These are phyloP conservation scores for Candida taoyuanica DNA, from an alignment of 805 yeast species.

Conservation along the genomic window DNA sequence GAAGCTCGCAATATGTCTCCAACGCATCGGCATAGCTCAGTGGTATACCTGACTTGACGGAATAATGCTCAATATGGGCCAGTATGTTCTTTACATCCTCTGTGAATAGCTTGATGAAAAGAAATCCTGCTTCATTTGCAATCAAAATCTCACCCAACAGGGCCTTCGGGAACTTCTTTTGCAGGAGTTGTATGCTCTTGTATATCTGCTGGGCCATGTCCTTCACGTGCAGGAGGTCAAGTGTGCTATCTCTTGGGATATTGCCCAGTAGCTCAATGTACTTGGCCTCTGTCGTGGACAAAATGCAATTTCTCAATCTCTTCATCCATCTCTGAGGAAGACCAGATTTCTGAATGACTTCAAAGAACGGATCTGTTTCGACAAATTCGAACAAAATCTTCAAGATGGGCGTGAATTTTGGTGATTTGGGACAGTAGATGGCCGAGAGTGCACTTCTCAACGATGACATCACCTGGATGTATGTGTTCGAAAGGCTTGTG, in stretches of 20 bases:
- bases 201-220: conserved; percentile 53
- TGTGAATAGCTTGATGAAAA: conserved; percentile 48
- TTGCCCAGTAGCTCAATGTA: conserved; percentile 39
- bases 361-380: conserved; percentile 42
- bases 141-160: conserved; percentile 56
- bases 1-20: conserved; percentile 48
- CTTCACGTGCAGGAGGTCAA: conserved; percentile 51
- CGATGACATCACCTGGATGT: conserved; percentile 42
- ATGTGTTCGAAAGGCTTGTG: conserved; percentile 39
- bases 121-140: conserved; percentile 42
- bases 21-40: conserved; percentile 49
- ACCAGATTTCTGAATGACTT: conserved; percentile 31
- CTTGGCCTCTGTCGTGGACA: conserved; percentile 38
- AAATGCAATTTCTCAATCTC: conserved; percentile 32
- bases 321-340: conserved; percentile 41
- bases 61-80: conserved; percentile 42
- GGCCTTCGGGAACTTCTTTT: conserved; percentile 56
- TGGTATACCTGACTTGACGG: conserved; percentile 27
- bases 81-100: conserved; percentile 50
- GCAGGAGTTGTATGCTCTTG: conserved; percentile 44
- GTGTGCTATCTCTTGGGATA: conserved; percentile 56
- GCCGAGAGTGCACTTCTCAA: conserved; percentile 39
- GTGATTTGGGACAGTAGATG: conserved; percentile 42
- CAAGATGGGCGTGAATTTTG: conserved; percentile 54
- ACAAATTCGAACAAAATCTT: conserved; percentile 46